Percentiles rank a stretch among this genome's conserved stretches.
Conservation (phyloP, 1,284 basidiomycete genomes). For the Uromyces viciae-fabae region DNA sequence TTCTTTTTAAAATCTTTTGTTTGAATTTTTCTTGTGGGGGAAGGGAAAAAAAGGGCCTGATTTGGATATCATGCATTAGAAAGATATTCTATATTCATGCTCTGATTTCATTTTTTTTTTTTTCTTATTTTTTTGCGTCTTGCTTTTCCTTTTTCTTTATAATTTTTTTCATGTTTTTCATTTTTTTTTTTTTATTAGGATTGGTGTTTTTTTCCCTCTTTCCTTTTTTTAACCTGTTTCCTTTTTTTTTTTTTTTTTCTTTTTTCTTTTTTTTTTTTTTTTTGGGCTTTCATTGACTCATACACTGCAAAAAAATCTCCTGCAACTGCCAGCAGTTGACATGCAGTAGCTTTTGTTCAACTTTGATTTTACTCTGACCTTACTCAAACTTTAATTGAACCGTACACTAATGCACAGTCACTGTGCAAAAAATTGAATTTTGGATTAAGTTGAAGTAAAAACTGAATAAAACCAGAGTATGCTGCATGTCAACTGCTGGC, state of each 20-base stretch:
- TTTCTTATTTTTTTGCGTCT: neutral
- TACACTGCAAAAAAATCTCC: too few species aligned
- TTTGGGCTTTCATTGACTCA: neutral
- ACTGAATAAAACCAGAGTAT: too few species aligned
- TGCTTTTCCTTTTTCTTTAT: neutral
- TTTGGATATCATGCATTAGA: too few species aligned
- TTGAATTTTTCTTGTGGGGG: neutral
- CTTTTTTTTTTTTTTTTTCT: neutral
- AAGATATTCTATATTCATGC: neutral
- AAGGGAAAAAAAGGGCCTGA: too few species aligned
- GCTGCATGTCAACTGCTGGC: too few species aligned
- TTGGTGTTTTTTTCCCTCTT: neutral
- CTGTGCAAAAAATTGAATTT: too few species aligned
- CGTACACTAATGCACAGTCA: too few species aligned
- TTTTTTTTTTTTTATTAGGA: neutral
- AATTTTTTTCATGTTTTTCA: neutral
- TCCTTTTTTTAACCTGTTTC: neutral
- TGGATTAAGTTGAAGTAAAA: too few species aligned
- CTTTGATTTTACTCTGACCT: too few species aligned
- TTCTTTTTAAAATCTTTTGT: neutral
- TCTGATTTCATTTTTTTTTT: neutral
- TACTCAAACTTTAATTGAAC: too few species aligned
- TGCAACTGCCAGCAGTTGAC: too few species aligned
- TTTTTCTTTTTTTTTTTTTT: neutral
- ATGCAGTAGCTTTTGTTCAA: too few species aligned